A percentile compares a stretch with the other conserved stretches of the same genome.
Conservation (phyloP, 306 rosid species). For the Dalbergia oliveri region DNA sequence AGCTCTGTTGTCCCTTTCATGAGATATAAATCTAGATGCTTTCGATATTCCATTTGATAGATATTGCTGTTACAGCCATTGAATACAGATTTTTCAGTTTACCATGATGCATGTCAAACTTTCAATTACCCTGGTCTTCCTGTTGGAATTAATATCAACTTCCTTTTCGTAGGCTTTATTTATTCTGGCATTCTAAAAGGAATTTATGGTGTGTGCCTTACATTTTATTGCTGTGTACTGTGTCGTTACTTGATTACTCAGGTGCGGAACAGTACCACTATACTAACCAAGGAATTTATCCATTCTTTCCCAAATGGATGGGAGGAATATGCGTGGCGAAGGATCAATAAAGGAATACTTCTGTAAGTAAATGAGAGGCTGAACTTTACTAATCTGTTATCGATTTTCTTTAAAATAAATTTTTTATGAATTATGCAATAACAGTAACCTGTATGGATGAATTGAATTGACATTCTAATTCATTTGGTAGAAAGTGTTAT, state of each 20-base stretch:
- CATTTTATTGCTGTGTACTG: constrained; percentile 48
- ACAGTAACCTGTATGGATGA: constrained; percentile 8
- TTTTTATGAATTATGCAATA: background rate
- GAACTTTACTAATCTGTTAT: constrained; percentile 30
- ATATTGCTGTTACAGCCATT: constrained; percentile 35
- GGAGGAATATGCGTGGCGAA: constrained; percentile 98
- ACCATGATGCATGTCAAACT: background rate
- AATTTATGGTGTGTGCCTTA: constrained; percentile 50
- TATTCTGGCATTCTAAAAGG: constrained; percentile 15
- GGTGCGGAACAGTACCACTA: constrained; percentile 98
- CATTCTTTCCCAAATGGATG: constrained; percentile 97
- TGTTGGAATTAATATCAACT: constrained; percentile 20
- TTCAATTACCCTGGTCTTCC: constrained; percentile 9
- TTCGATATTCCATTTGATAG: constrained; percentile 21
- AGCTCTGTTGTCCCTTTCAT: constrained; percentile 10
- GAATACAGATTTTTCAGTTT: constrained; percentile 3
- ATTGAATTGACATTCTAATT: constrained; percentile 23
- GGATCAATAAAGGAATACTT: constrained; percentile 90
- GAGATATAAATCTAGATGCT: constrained; percentile 27
- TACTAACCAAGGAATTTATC: constrained; percentile 90
- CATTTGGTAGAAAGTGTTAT: constrained; percentile 35
- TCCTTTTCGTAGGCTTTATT: background rate
- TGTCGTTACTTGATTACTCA: constrained; percentile 68
- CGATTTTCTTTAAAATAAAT: too few species aligned
- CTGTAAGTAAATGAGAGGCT: constrained; percentile 66